A percentile compares a stretch with the other conserved stretches of the same genome.
Evolutionary conservation across 139 green algal species (phyloP).

Genomic region (Tetradesmus obliquus): DNA sequence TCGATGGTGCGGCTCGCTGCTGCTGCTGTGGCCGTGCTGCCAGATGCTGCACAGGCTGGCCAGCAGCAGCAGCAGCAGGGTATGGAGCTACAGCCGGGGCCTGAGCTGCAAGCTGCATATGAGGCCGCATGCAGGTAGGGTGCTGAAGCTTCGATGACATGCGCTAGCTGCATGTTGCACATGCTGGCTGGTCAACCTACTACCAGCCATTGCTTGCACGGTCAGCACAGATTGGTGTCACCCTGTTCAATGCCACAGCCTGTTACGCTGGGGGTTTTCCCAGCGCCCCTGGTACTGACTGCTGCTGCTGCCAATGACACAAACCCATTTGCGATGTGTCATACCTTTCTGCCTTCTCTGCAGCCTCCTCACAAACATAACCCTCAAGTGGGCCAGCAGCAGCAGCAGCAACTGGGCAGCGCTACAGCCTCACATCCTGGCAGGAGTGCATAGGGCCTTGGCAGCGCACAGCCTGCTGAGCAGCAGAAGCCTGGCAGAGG

Average conservation of each 20-base stretch:
- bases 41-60: constrained; percentile 1
- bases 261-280: neutral
- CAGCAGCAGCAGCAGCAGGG: neutral
- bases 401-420: constrained; percentile 21
- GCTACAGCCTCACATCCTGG: constrained; percentile 1
- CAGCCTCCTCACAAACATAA: neutral
- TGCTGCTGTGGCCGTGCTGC: constrained; percentile 22
- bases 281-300: neutral
- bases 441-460: neutral
- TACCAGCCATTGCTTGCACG: neutral
- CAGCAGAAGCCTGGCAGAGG: neutral
- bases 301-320: neutral
- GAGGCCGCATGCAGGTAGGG: constrained; percentile 10
- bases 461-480: constrained; percentile 15
- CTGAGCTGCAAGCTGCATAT: constrained; percentile 30
- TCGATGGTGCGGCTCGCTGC: constrained; percentile 5
- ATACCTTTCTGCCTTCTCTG: neutral
- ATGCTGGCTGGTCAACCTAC: too few species aligned
- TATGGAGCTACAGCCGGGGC: neutral
- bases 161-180: neutral
- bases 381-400: neutral
- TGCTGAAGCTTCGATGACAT: neutral
- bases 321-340: neutral
- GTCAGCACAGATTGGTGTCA: neutral
- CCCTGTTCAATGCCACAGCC: too few species aligned